Conservation (phyloP, 345 rosid genomes). For the Physaria fendleri region DNA sequence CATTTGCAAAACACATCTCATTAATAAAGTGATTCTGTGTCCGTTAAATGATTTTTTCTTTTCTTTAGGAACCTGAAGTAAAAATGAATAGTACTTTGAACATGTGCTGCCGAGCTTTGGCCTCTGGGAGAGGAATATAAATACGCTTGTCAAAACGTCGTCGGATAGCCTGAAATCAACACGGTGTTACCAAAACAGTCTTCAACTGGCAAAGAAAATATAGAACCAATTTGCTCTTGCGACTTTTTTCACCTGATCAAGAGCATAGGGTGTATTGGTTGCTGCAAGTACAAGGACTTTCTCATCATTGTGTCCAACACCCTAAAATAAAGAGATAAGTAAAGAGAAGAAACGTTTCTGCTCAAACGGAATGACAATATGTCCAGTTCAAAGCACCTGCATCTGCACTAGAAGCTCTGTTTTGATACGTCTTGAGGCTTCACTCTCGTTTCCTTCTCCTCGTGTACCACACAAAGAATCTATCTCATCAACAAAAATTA, state of each 20-base stretch:
- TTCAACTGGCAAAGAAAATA: slow-evolving; percentile 10
- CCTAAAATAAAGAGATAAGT: slow-evolving; percentile 36
- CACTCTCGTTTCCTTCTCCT: slow-evolving; percentile 95
- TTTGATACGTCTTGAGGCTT: slow-evolving; percentile 94
- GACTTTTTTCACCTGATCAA: slow-evolving; percentile 60
- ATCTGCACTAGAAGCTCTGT: slow-evolving; percentile 98
- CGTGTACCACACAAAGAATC: slow-evolving; percentile 91
- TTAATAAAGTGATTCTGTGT: not conserved
- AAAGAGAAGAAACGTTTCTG: not conserved
- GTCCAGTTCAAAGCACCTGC: slow-evolving; percentile 53
- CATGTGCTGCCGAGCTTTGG: slow-evolving; percentile 88
- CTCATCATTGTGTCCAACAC: slow-evolving; percentile 82
- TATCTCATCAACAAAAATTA: slow-evolving; percentile 88
- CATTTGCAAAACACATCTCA: not conserved
- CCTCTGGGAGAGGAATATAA: slow-evolving; percentile 89
- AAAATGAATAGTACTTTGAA: slow-evolving; percentile 53
- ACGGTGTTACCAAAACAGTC: slow-evolving; percentile 19
- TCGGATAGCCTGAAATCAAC: slow-evolving; percentile 66
- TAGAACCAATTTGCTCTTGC: not conserved
- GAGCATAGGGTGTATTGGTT: slow-evolving; percentile 87
- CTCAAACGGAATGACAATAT: not conserved
- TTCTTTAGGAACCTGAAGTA: not conserved
- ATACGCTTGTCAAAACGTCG: slow-evolving; percentile 97
- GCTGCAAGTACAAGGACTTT: slow-evolving; percentile 98
- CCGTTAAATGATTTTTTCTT: not conserved